A percentile compares a stretch with the other conserved stretches of the same genome.
These are phyloP conservation scores for Recurvomyces mirabilis DNA, from an alignment of 495 filamentous ascomycete species.

Conservation along the genomic window DNA sequence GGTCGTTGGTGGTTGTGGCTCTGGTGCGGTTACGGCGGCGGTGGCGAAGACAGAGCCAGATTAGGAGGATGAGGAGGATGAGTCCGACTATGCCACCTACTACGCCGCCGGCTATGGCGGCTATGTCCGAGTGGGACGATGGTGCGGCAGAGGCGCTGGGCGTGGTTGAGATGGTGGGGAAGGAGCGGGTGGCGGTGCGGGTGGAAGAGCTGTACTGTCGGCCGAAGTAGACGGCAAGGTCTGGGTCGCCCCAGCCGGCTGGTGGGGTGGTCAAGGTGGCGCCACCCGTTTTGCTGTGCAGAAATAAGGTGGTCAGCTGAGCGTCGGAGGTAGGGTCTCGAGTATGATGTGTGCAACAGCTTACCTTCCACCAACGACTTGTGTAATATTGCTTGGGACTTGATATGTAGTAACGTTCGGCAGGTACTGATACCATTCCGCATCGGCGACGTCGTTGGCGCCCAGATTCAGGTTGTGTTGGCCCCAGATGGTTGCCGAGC, in stretches of 20 bases:
- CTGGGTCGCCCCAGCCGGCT: constrained; percentile 22
- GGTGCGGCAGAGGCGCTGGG: constrained; percentile 10
- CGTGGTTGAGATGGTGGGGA: constrained; percentile 12
- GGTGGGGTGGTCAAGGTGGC: constrained; percentile 31
- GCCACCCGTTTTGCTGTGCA: constrained; percentile 28
- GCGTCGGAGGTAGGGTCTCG: background rate
- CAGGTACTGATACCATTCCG: constrained; percentile 33
- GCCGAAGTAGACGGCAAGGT: constrained; percentile 28
- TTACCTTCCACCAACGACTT: constrained; percentile 37
- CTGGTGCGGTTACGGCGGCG: background rate
- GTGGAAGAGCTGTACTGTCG: constrained; percentile 12
- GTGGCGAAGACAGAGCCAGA: constrained; percentile 24
- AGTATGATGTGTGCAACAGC: no score
- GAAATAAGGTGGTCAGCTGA: constrained; percentile 10
- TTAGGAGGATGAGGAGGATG: constrained; percentile 20
- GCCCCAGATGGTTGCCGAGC: constrained; percentile 28
- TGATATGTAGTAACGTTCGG: constrained; percentile 32
- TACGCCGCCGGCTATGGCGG: constrained; percentile 27
- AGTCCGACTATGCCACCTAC: constrained; percentile 24
- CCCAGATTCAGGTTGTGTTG: constrained; percentile 38
- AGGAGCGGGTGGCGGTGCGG: constrained; percentile 10
- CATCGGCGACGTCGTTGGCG: constrained; percentile 26
- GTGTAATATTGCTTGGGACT: constrained; percentile 34
- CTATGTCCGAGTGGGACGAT: background rate
- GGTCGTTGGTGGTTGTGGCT: no score